Percentiles rank a stretch among this genome's conserved stretches.
Conservation (phyloP, 768 basidiomycete species). For the Cyathus striatus region DNA sequence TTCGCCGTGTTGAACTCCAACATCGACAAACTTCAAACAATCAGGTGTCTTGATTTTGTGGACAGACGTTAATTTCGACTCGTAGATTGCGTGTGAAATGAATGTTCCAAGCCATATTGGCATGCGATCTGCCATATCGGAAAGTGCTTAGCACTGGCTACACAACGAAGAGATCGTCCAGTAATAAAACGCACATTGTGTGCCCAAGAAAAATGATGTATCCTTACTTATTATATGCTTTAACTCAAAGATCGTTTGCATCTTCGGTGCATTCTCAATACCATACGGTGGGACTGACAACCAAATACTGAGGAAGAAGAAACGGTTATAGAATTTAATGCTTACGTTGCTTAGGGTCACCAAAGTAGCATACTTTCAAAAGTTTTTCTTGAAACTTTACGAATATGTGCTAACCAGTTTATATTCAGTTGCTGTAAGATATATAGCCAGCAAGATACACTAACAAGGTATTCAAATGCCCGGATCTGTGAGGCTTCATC, state of each 20-base stretch:
- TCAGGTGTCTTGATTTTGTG: constrained; percentile 25
- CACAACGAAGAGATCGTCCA: not conserved
- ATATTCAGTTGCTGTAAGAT: not conserved
- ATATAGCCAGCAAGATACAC: not conserved
- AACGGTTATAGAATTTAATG: constrained; percentile 3
- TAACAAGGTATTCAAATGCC: constrained; percentile 41
- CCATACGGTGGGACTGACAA: constrained; percentile 48
- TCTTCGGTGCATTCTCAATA: constrained; percentile 26
- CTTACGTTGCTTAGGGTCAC: constrained; percentile 50
- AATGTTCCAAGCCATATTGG: constrained; percentile 43
- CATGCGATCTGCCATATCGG: constrained; percentile 38
- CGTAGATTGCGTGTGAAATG: constrained; percentile 41
- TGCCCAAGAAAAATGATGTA: constrained; percentile 34
- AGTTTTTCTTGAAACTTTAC: constrained; percentile 26
- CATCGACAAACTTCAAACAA: constrained; percentile 43
- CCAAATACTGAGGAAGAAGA: not conserved
- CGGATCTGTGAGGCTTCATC: constrained; percentile 54
- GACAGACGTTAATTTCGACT: constrained; percentile 27
- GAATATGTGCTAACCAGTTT: constrained; percentile 34
- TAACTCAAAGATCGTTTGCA: constrained; percentile 44
- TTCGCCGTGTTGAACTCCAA: constrained; percentile 24
- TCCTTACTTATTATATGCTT: constrained; percentile 23
- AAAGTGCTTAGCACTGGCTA: not conserved
- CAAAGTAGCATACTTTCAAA: constrained; percentile 47
- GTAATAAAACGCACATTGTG: constrained; percentile 32